These are phyloP conservation scores for Prototheca cutis DNA, from an alignment of 163 green algal genomes.

Conservation along the genomic window DNA sequence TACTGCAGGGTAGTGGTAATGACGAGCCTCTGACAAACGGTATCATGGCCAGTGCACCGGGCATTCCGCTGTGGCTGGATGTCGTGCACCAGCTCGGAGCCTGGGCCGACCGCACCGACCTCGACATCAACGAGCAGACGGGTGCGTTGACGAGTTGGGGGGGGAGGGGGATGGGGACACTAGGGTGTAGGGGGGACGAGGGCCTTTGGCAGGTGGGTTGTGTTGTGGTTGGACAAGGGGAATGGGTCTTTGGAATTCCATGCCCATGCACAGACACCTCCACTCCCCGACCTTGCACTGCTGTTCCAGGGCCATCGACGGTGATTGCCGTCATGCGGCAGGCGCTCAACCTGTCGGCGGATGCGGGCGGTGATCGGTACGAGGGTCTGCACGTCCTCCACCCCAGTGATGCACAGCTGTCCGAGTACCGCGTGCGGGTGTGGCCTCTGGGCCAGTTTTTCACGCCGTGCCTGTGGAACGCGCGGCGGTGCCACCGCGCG, in stretches of 20 bases:
- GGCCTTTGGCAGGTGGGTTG: too few species aligned
- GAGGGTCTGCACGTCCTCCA: background rate
- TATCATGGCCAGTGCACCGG: conserved; percentile 31
- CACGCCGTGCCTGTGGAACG: conserved; percentile 30
- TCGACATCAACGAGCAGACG: conserved; percentile 7
- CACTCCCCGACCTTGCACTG: too few species aligned
- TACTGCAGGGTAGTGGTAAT: conserved; percentile 26
- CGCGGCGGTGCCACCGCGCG: conserved; percentile 16
- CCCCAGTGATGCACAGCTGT: background rate
- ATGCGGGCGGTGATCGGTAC: conserved; percentile 1
- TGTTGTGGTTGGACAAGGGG: too few species aligned
- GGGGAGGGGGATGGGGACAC: too few species aligned
- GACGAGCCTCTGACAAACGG: conserved; percentile 37
- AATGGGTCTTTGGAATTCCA: too few species aligned
- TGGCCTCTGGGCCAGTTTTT: conserved; percentile 25
- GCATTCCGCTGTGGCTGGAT: conserved; percentile 26
- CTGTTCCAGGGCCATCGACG: too few species aligned
- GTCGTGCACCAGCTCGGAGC: background rate
- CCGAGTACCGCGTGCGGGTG: conserved; percentile 2
- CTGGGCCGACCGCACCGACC: background rate
- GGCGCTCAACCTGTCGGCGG: conserved; percentile 1
- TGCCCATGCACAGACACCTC: too few species aligned
- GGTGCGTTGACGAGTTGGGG: too few species aligned
- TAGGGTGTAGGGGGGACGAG: too few species aligned
- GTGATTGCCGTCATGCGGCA: conserved; percentile 17